Evolutionary conservation across 495 filamentous ascomycete genomes (phyloP), one percentile per base, ranked within the genome.

Genomic region (Daldinia decipiens): DNA sequence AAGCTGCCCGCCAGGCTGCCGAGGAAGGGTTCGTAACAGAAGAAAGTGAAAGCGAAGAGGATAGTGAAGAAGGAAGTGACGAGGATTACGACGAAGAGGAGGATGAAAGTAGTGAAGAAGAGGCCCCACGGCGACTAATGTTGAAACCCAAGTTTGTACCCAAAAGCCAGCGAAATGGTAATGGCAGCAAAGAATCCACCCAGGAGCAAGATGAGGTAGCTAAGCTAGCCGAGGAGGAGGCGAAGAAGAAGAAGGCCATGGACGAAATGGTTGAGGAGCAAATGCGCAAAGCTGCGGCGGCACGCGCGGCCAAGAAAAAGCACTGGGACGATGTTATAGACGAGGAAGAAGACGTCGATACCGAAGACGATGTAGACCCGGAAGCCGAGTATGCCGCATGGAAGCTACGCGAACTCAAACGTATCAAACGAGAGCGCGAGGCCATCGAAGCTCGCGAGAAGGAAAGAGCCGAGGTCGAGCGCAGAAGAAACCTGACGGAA

Each of bases 141-240:
- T 81, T 96, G 61, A 89, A 94, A 50, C 95, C 95, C 9, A 97
- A 92, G 21, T 98, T 99, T 78, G 90, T 98, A 59, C 92, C 92
- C 40, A 97, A 98, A 74, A 87, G 85, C 56, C 86, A 93, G 67
- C 88, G 95, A 51, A 83, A 83, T 38, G 75, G 66, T 5, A 72
- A 57, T 43, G 47, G 31, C 29, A 60, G 58, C 55, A 73, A 63
- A 59, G 65, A 65, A 40, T 72, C 38, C 51, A 62, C 65, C 15
- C 58, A 66, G 29, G 67, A 76, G 1, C 73, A 77, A 27, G 72
- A 75, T 26, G 80, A 77, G 55, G 76, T 71, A 13, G 60, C 71
- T 8, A 78, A 68, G 15, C 71, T 74, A 19, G 77, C 73, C 12
- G 80, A 79, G 38, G 78, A 77, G 55, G 87, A 93, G 68, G 87